These are phyloP conservation scores for Claviceps lovelessii DNA, from an alignment of 2,329 filamentous ascomycete genomes.

Conservation along the genomic window DNA sequence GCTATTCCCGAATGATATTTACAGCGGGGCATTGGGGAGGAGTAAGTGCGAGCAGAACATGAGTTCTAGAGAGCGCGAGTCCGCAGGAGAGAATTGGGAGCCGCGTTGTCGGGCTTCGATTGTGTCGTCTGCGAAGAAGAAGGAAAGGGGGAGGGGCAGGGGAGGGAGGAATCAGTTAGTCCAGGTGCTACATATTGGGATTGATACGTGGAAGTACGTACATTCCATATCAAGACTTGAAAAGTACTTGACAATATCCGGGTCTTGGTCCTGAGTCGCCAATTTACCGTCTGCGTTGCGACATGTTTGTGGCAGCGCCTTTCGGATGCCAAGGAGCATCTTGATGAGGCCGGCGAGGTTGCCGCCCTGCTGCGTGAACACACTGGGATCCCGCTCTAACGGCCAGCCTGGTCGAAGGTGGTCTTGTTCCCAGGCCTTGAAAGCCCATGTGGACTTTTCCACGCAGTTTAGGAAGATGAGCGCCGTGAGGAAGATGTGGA, in stretches of 20 bases:
- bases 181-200: no score
- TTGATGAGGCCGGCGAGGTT: constrained; percentile 43
- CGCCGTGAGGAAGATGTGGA: constrained; percentile 46
- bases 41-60: constrained; percentile 35
- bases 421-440: constrained; percentile 53
- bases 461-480: constrained; percentile 51
- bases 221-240: constrained; percentile 41
- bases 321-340: constrained; percentile 48
- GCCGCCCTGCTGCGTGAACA: constrained; percentile 45
- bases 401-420: constrained; percentile 47
- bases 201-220: constrained; percentile 22
- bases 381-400: constrained; percentile 39
- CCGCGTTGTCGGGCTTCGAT: constrained; percentile 32
- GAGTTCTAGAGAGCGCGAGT: constrained; percentile 36
- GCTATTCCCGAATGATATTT: not conserved
- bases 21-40: constrained; percentile 19
- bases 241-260: constrained; percentile 36
- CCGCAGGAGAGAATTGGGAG: constrained; percentile 34
- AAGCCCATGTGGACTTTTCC: constrained; percentile 55
- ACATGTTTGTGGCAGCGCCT: constrained; percentile 40
- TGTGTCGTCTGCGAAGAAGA: constrained; percentile 15
- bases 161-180: not conserved
- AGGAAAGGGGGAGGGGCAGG: not conserved
- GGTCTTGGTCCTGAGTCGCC: constrained; percentile 31
- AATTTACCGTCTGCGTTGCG: constrained; percentile 34